A percentile compares a stretch with the other conserved stretches of the same genome.
These are phyloP conservation scores for Neonectria punicea DNA, from an alignment of 2,329 filamentous ascomycete species.

Conservation along the genomic window DNA sequence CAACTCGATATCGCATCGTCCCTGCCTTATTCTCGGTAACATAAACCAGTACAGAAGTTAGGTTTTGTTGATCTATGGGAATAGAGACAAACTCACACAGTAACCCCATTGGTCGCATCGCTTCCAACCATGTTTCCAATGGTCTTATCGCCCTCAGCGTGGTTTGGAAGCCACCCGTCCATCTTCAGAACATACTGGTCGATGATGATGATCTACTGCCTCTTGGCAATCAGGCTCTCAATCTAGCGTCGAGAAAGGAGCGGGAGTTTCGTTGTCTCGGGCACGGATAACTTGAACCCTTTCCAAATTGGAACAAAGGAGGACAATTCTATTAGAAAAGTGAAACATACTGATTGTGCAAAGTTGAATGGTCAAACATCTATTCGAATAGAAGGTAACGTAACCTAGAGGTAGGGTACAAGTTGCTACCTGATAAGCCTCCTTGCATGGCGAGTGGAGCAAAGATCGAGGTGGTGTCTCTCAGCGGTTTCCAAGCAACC, in stretches of 20 bases:
- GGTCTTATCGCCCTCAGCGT: conserved; percentile 91
- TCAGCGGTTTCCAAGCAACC: too few species aligned
- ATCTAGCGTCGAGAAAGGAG: conserved; percentile 28
- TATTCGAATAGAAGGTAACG: too few species aligned
- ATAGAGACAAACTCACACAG: conserved; percentile 70
- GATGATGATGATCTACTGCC: conserved; percentile 81
- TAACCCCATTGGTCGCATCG: conserved; percentile 88
- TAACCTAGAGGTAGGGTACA: too few species aligned
- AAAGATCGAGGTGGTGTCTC: too few species aligned
- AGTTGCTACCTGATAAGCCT: too few species aligned
- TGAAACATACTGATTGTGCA: too few species aligned
- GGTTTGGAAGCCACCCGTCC: conserved; percentile 88
- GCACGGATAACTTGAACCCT: not conserved
- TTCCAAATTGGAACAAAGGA: too few species aligned
- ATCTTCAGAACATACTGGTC: conserved; percentile 85
- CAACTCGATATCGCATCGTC: conserved; percentile 87
- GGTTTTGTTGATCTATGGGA: conserved; percentile 63
- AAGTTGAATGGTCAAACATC: too few species aligned
- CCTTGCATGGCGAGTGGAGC: too few species aligned
- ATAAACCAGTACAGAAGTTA: conserved; percentile 60
- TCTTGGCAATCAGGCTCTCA: conserved; percentile 85
- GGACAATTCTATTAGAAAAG: too few species aligned
- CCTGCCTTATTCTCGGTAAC: conserved; percentile 77
- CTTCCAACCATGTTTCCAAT: conserved; percentile 93
- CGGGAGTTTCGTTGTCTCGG: not conserved